A percentile compares a stretch with the other conserved stretches of the same genome.
These are phyloP conservation scores for Thalassiosira pacifica DNA, from an alignment of 352 stramenopile species.

Conservation along the genomic window DNA sequence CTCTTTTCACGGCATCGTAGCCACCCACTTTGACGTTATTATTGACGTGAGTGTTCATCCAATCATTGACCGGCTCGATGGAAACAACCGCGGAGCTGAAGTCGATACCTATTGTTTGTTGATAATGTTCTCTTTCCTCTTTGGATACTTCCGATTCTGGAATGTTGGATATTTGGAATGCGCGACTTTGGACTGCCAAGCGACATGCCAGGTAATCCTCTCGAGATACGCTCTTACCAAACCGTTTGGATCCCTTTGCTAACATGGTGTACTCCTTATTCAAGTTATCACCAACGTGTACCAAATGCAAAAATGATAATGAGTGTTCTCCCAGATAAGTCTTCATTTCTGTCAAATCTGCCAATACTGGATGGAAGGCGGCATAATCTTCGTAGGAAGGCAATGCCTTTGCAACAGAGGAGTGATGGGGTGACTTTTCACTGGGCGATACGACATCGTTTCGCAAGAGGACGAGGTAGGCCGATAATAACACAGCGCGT, in stretches of 20 bases:
- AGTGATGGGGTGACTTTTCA: not conserved
- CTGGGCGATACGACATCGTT: constrained; percentile 18
- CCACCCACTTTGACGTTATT: constrained; percentile 36
- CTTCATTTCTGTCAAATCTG: constrained; percentile 19
- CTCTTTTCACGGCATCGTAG: constrained; percentile 19
- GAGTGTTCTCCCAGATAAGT: constrained; percentile 19
- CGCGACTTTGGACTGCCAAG: constrained; percentile 30
- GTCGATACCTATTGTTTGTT: constrained; percentile 22
- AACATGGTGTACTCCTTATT: constrained; percentile 32
- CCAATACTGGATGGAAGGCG: constrained; percentile 25
- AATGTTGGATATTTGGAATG: constrained; percentile 31
- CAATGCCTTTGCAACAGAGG: constrained; percentile 21
- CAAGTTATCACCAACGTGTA: constrained; percentile 20
- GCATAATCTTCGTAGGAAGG: constrained; percentile 35
- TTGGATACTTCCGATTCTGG: constrained; percentile 14
- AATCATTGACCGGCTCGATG: constrained; percentile 35
- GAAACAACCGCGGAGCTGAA: constrained; percentile 25
- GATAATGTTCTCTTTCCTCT: constrained; percentile 15
- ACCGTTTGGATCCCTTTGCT: constrained; percentile 15
- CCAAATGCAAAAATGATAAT: constrained; percentile 8
- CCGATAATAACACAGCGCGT: constrained; percentile 23
- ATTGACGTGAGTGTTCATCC: constrained; percentile 39
- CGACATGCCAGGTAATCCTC: constrained; percentile 36
- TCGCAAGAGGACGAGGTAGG: constrained; percentile 23
- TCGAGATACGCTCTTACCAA: constrained; percentile 9